phyloP scores from a whole-genome alignment of 108 stramenopile genomes.

The Skeletonema marinoi region DNA sequence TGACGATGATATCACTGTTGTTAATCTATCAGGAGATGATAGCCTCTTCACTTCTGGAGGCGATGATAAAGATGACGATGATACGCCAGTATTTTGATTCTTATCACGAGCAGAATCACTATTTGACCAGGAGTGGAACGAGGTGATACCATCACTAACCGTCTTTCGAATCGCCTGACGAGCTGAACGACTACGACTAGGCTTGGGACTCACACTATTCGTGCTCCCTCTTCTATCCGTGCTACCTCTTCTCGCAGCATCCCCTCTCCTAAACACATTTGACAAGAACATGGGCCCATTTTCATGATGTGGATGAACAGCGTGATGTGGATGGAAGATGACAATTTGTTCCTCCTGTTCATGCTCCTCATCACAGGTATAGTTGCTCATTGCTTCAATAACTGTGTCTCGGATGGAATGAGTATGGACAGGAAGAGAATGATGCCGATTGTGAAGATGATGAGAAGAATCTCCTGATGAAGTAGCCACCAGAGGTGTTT shows the following conservation, averaged over 20 bases:
- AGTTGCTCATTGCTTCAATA: conserved; percentile 51
- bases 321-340: conserved; percentile 51
- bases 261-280: conserved; percentile 4
- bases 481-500: conserved; percentile 11
- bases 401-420: conserved; percentile 40
- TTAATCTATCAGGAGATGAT: background rate
- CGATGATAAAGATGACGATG: background rate
- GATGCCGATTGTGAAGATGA: conserved; percentile 12
- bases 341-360: conserved; percentile 29
- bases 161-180: background rate
- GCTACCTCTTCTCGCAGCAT: background rate
- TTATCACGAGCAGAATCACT: background rate
- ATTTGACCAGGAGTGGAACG: background rate
- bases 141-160: background rate
- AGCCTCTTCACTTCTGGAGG: background rate
- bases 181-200: background rate
- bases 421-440: conserved; percentile 14
- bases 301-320: conserved; percentile 47
- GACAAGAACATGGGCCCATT: conserved; percentile 11
- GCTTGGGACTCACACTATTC: too few relatives aligned
- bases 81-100: background rate
- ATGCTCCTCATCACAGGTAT: conserved; percentile 36
- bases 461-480: conserved; percentile 8
- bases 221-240: background rate
- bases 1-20: background rate